Conservation (phyloP, 2,329 filamentous ascomycete species). For the Trichophyton mentagrophytes region DNA sequence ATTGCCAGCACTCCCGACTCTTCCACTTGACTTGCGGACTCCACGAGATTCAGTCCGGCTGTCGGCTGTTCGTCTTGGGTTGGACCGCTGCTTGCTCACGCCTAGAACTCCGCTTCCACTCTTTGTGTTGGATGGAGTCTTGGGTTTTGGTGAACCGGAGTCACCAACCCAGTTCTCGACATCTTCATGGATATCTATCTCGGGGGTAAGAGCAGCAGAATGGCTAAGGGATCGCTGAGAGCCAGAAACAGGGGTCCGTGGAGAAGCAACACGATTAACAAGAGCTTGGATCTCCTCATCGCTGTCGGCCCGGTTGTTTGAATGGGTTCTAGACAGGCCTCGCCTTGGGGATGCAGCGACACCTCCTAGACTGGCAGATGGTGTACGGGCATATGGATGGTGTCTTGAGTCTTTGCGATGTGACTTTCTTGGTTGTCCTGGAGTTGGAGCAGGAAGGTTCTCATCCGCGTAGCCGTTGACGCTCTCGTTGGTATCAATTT, state of each 20-base stretch:
- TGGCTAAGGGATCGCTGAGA: constrained; percentile 59
- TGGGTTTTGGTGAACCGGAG: constrained; percentile 24
- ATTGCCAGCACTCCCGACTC: constrained; percentile 33
- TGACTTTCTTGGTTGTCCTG: constrained; percentile 86
- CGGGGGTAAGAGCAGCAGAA: constrained; percentile 58
- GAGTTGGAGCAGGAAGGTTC: constrained; percentile 86
- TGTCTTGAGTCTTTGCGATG: constrained; percentile 62
- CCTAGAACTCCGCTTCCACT: constrained; percentile 40
- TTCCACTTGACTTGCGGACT: constrained; percentile 36
- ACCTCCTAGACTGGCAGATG: constrained; percentile 32
- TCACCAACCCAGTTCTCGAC: constrained; percentile 51
- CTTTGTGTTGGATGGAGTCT: constrained; percentile 45
- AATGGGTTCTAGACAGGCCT: background rate
- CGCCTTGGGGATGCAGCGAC: constrained; percentile 9
- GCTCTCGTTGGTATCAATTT: constrained; percentile 71
- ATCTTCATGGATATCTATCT: constrained; percentile 49
- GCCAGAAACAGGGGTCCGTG: constrained; percentile 42
- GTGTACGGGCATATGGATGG: constrained; percentile 55
- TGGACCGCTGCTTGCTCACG: constrained; percentile 52
- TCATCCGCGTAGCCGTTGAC: constrained; percentile 48
- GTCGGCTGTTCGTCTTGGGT: constrained; percentile 34
- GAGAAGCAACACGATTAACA: constrained; percentile 45
- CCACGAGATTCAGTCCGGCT: constrained; percentile 28
- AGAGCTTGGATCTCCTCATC: constrained; percentile 74
- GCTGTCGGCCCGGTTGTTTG: constrained; percentile 44